Evolutionary conservation across 495 filamentous ascomycete genomes (phyloP).

Genomic region (Bacidia rubella): DNA sequence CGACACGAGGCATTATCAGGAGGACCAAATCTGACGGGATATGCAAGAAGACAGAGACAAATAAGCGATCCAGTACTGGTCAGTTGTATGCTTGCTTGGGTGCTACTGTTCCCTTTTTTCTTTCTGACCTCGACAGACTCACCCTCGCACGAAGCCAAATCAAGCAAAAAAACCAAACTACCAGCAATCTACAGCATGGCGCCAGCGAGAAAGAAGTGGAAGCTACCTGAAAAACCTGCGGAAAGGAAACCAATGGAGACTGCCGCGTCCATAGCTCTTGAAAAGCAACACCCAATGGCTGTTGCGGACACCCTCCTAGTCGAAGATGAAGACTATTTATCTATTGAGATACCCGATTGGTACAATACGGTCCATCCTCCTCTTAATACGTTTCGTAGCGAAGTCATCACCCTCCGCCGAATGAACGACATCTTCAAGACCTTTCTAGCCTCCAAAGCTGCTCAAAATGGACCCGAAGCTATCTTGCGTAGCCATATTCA

Average conservation of each 20-base stretch:
- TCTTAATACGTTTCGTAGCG: background rate
- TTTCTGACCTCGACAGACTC: no score
- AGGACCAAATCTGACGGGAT: no score
- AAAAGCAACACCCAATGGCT: background rate
- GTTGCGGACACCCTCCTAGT: background rate
- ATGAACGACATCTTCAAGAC: background rate
- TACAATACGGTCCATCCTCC: background rate
- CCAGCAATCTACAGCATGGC: background rate
- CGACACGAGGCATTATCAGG: no score
- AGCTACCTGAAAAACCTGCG: background rate
- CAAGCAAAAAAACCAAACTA: background rate
- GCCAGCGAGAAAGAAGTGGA: background rate
- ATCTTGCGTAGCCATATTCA: constrained; percentile 19
- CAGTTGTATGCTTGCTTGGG: no score
- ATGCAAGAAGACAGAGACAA: no score
- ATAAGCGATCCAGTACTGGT: no score
- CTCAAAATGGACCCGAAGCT: background rate
- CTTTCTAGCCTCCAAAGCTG: background rate
- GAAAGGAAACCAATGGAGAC: background rate
- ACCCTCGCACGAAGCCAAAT: no score
- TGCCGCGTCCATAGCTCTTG: background rate
- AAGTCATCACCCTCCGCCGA: background rate
- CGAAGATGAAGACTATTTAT: background rate
- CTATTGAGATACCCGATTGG: background rate
- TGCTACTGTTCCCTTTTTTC: no score